Evolutionary conservation across 2,329 filamentous ascomycete species (phyloP), one percentile per base, ranked within the genome.

Genomic region (Dryadomyces quercivorus): DNA sequence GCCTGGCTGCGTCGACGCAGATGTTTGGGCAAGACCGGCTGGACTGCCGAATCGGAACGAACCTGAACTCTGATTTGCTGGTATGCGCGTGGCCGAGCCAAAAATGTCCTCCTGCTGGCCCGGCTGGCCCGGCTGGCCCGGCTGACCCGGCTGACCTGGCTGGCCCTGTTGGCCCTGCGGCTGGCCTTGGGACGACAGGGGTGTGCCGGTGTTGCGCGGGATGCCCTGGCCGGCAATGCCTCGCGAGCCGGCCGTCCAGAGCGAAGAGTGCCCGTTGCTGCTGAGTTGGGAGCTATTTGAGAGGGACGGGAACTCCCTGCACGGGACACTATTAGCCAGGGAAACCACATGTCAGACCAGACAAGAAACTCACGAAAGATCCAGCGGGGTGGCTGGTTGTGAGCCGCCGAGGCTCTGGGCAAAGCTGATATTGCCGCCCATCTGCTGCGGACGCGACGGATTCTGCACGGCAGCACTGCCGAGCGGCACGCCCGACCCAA

Each of bases 351-450:
- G 34, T 8, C 2, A 15, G 45, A 22, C 3, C 16, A 2, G 34
- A 48, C 40, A 26, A 15, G 13, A n/a, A 45, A 42, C 81, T 69
- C 78, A 85, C 81, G 80, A 82, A 55, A 80, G 71, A 65, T 85
- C 82, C 57, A 85, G 68, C 45, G 80, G 75, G 59, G 81, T 80
- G 61, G 77, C 71, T 61, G 78, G 75, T 67, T 83, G 80, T 56
- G 81, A 82, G 58, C 78, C 78, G 63, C 75, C 76, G 63, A 85
- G 70, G 64, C 80, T 84, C 65, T 85, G 81, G 50, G 81, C 81
- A 68, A 85, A 85, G 67, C 81, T 85, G 56, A 81, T 71, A 66
- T 77, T 81, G 61, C 79, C 73, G 58, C 75, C 74, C 63, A 80
- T 68, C 69, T 81, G 75, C 54, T 55, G 58, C n/a, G 54, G 50